These are phyloP conservation scores for Ophiostoma populinum DNA, from an alignment of 2,329 filamentous ascomycete genomes.

Conservation along the genomic window DNA sequence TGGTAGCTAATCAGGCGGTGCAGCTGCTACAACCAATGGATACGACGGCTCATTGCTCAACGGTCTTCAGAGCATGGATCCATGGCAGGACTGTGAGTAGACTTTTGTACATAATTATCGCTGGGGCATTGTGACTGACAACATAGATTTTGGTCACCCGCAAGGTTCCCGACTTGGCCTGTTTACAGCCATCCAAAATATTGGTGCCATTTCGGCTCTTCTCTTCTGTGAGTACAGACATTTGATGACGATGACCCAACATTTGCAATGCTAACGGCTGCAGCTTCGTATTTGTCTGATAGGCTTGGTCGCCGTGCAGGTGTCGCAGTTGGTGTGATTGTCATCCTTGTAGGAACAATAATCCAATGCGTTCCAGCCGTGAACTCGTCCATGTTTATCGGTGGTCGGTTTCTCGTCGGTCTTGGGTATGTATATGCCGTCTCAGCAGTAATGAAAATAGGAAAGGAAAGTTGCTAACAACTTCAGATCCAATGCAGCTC, in stretches of 20 bases:
- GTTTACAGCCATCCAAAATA: conserved; percentile 11
- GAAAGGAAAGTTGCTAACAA: too few species aligned
- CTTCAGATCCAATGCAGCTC: neutral
- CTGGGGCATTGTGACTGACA: neutral
- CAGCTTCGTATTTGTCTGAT: conserved; percentile 45
- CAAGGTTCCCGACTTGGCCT: conserved; percentile 16
- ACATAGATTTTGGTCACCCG: conserved; percentile 14
- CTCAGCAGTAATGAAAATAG: too few species aligned
- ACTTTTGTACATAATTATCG: neutral
- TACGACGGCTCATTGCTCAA: conserved; percentile 20
- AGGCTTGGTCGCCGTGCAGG: conserved; percentile 26
- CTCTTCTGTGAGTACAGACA: conserved; percentile 35
- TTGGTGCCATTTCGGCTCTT: conserved; percentile 19
- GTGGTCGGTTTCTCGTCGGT: neutral
- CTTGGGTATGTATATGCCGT: neutral
- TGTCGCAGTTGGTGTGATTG: conserved; percentile 1
- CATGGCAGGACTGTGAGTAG: conserved; percentile 15
- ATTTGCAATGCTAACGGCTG: neutral
- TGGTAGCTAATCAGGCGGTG: neutral
- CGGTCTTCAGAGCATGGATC: conserved; percentile 17
- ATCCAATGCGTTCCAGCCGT: neutral
- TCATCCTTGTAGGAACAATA: neutral
- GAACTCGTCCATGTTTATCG: conserved; percentile 7
- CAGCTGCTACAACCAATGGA: conserved; percentile 14
- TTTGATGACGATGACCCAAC: neutral